A percentile compares a stretch with the other conserved stretches of the same genome.
Evolutionary conservation across 192 early-diverging fungal genomes (phyloP).

Genomic region (Gamsiella multidivaricata): DNA sequence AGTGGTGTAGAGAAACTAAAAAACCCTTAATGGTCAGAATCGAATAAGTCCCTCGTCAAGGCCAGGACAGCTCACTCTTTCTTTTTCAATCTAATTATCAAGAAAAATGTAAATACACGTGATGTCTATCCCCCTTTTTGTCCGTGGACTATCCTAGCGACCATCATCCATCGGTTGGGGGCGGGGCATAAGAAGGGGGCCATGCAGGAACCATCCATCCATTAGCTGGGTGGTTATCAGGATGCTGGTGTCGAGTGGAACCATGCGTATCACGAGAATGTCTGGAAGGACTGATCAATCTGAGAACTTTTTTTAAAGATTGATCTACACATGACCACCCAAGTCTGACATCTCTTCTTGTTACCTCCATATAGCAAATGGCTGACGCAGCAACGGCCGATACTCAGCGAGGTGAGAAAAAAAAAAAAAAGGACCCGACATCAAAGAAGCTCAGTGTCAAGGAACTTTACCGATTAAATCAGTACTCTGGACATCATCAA

Average conservation of each 20-base stretch:
- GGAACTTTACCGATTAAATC: background rate
- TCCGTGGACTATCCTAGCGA: background rate
- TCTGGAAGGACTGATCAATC: background rate
- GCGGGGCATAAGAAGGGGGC: background rate
- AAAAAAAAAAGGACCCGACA: background rate
- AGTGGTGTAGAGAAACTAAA: too few relatives aligned
- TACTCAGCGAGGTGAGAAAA: conserved; percentile 39
- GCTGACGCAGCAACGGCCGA: conserved; percentile 55
- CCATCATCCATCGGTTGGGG: background rate
- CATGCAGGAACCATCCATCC: conserved; percentile 4
- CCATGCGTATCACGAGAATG: background rate
- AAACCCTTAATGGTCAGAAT: background rate
- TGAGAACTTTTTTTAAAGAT: background rate
- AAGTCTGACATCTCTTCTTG: background rate
- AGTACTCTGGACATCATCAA: background rate
- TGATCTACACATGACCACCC: too few relatives aligned
- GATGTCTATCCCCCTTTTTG: background rate
- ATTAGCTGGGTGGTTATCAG: background rate
- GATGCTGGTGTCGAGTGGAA: background rate
- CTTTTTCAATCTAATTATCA: conserved; percentile 40
- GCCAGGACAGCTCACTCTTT: conserved; percentile 27
- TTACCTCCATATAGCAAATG: conserved; percentile 29
- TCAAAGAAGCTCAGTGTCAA: too few relatives aligned
- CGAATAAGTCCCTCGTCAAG: background rate
- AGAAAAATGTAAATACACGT: conserved; percentile 52